A percentile compares a stretch with the other conserved stretches of the same genome.
Conservation (phyloP, 805 yeast species). For the Saturnispora silvae region DNA sequence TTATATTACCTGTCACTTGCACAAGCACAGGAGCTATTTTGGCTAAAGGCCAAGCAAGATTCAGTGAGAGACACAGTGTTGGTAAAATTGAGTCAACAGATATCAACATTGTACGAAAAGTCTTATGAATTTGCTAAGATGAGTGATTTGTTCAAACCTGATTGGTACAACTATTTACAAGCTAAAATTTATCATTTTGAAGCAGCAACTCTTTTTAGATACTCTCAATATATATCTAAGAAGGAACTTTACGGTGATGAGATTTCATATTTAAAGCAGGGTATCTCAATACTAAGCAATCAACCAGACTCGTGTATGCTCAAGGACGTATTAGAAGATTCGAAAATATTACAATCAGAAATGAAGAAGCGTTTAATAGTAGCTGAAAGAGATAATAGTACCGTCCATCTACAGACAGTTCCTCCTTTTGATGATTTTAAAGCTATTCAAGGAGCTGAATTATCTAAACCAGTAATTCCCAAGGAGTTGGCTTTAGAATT, state of each 20-base stretch:
- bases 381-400: slow-evolving; percentile 71
- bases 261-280: slow-evolving; percentile 44
- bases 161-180: slow-evolving; percentile 54
- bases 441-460: slow-evolving; percentile 36
- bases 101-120: slow-evolving; percentile 41
- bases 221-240: slow-evolving; percentile 39
- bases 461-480: slow-evolving; percentile 38
- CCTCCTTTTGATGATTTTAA: slow-evolving; percentile 37
- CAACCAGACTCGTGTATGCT: neutral
- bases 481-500: slow-evolving; percentile 22
- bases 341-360: slow-evolving; percentile 36
- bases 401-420: slow-evolving; percentile 60
- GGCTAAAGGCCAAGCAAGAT: slow-evolving; percentile 56
- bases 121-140: slow-evolving; percentile 31
- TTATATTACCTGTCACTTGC: slow-evolving; percentile 52
- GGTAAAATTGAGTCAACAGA: slow-evolving; percentile 56
- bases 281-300: slow-evolving; percentile 28
- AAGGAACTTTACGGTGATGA: slow-evolving; percentile 58
- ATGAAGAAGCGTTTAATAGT: slow-evolving; percentile 36
- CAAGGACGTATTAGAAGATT: slow-evolving; percentile 36
- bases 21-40: slow-evolving; percentile 79
- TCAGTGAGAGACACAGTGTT: slow-evolving; percentile 48
- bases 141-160: slow-evolving; percentile 25
- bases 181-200: slow-evolving; percentile 56
- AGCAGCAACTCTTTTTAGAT: slow-evolving; percentile 62